These are phyloP conservation scores for Fusarium buharicum DNA, from an alignment of 2,329 filamentous ascomycete genomes.

Conservation along the genomic window DNA sequence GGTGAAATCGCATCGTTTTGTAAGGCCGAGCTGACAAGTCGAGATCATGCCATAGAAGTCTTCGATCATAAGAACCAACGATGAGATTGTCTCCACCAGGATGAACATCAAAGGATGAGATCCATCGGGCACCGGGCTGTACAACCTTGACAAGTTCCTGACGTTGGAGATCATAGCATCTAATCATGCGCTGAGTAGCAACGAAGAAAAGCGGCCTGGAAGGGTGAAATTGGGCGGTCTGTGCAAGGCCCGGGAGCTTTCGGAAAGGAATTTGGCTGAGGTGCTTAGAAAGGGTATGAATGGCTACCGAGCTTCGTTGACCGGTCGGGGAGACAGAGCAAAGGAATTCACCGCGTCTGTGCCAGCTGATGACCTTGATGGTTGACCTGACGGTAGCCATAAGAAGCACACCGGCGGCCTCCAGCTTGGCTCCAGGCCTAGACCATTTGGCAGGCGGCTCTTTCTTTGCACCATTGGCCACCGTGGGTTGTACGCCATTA, in stretches of 20 bases:
- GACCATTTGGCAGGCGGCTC: conserved; percentile 84
- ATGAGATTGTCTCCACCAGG: conserved; percentile 93
- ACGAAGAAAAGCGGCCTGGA: conserved; percentile 94
- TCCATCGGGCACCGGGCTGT: conserved; percentile 92
- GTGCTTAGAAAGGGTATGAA: conserved; percentile 95
- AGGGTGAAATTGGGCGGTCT: conserved; percentile 94
- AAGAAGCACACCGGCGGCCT: conserved; percentile 81
- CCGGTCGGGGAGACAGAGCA: conserved; percentile 87
- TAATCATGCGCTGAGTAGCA: conserved; percentile 91
- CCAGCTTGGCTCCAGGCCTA: conserved; percentile 77
- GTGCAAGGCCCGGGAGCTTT: conserved; percentile 75
- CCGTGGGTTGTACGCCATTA: conserved; percentile 66
- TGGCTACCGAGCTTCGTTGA: conserved; percentile 82
- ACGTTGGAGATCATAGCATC: conserved; percentile 91
- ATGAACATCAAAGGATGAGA: conserved; percentile 93
- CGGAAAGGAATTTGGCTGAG: conserved; percentile 95
- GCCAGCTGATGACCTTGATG: conserved; percentile 92
- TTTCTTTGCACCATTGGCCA: conserved; percentile 70
- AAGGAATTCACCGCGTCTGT: conserved; percentile 93
- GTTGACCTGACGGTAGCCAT: conserved; percentile 81
- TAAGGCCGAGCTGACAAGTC: conserved; percentile 91
- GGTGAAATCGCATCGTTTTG: conserved; percentile 96
- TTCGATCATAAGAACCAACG: conserved; percentile 92
- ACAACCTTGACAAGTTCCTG: conserved; percentile 93
- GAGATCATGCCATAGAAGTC: conserved; percentile 95